phyloP scores from a whole-genome alignment of 495 filamentous ascomycete genomes.

The Aspergillus sclerotioniger region DNA sequence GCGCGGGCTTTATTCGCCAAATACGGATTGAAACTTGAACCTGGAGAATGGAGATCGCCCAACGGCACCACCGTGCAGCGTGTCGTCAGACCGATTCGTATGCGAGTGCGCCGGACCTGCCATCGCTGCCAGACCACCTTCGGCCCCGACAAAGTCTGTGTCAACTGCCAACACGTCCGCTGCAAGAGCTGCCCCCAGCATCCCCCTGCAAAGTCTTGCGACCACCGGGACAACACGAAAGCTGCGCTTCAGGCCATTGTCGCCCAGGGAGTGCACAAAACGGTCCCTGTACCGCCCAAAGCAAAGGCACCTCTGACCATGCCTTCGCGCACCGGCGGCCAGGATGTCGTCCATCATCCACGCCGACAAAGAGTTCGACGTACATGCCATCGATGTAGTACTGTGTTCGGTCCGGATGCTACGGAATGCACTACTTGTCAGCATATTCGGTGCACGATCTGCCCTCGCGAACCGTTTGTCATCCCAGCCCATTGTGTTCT shows the following conservation, averaged over 20 bases:
- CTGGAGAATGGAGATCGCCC: slow-evolving; percentile 63
- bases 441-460: slow-evolving; percentile 77
- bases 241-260: slow-evolving; percentile 38
- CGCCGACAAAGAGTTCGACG: slow-evolving; percentile 69
- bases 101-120: slow-evolving; percentile 83
- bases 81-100: slow-evolving; percentile 84
- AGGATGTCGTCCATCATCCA: slow-evolving; percentile 66
- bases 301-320: slow-evolving; percentile 48
- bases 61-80: slow-evolving; percentile 60
- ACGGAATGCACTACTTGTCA: slow-evolving; percentile 69
- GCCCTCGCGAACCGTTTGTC: slow-evolving; percentile 79
- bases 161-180: slow-evolving; percentile 68
- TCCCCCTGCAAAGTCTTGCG: slow-evolving; percentile 51
- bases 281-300: slow-evolving; percentile 17
- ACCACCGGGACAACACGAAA: slow-evolving; percentile 40
- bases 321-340: slow-evolving; percentile 63
- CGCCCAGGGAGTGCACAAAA: slow-evolving; percentile 20
- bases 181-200: slow-evolving; percentile 78
- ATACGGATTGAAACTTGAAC: slow-evolving; percentile 68
- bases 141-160: slow-evolving; percentile 67
- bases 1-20: slow-evolving; percentile 70
- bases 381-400: slow-evolving; percentile 73
- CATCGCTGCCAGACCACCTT: slow-evolving; percentile 74
- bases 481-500: not conserved
- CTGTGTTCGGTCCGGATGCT: slow-evolving; percentile 54